Percentiles rank a stretch among this genome's conserved stretches.
These are phyloP conservation scores for Ustilago cynodontis DNA, from an alignment of 1,284 basidiomycete genomes.

Conservation along the genomic window DNA sequence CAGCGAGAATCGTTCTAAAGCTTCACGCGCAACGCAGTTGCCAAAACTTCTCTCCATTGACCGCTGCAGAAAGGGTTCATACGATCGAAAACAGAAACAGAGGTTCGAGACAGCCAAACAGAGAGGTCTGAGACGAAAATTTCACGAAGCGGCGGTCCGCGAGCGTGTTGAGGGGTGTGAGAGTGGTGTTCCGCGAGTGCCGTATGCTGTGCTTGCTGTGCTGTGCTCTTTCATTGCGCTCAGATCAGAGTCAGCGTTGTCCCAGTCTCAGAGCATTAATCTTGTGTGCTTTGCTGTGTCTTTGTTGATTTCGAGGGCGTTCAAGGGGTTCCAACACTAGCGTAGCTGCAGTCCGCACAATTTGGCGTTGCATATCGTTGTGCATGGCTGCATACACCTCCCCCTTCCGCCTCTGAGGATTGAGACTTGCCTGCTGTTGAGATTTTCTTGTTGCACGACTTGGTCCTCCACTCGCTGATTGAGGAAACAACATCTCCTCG, in stretches of 20 bases:
- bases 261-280: too few species aligned
- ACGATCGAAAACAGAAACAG: background rate
- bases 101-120: background rate
- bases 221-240: background rate
- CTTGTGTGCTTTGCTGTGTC: background rate
- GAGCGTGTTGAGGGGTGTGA: background rate
- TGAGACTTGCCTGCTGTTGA: background rate
- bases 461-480: background rate
- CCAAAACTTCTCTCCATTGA: background rate
- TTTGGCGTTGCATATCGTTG: background rate
- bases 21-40: background rate
- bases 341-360: background rate
- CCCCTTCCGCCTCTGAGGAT: background rate
- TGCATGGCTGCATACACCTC: background rate
- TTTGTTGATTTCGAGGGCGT: background rate
- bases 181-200: too few species aligned
- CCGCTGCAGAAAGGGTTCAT: background rate
- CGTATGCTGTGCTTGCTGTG: background rate
- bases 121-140: background rate
- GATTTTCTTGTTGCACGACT: background rate
- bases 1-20: background rate
- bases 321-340: background rate
- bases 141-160: background rate
- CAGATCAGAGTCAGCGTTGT: background rate
- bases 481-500: background rate